These are phyloP conservation scores for Paxillus involutus DNA, from an alignment of 768 basidiomycete genomes.

Conservation along the genomic window DNA sequence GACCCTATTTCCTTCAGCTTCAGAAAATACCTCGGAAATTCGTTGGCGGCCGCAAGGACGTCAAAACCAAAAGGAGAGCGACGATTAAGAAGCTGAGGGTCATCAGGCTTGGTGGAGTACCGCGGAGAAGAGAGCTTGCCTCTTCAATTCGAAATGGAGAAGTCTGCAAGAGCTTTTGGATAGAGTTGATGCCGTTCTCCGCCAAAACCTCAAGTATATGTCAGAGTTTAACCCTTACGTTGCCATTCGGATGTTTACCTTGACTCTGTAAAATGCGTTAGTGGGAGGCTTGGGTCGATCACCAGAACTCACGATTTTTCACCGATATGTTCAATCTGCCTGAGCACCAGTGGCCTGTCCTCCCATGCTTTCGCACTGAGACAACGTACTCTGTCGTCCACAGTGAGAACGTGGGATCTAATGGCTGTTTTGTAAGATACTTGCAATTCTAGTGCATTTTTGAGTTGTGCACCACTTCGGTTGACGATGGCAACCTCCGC, in stretches of 20 bases:
- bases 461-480: slow-evolving; percentile 63
- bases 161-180: slow-evolving; percentile 55
- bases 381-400: slow-evolving; percentile 60
- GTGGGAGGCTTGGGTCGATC: not conserved
- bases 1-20: slow-evolving; percentile 48
- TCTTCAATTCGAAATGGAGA: slow-evolving; percentile 63
- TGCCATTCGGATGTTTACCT: slow-evolving; percentile 12
- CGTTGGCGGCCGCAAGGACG: slow-evolving; percentile 55
- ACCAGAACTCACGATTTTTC: slow-evolving; percentile 74
- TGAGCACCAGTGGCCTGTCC: slow-evolving; percentile 76
- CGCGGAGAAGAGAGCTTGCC: slow-evolving; percentile 34
- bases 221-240: slow-evolving; percentile 9
- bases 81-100: slow-evolving; percentile 65
- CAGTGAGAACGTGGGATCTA: slow-evolving; percentile 1
- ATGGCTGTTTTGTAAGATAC: slow-evolving; percentile 18
- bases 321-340: slow-evolving; percentile 88
- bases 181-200: slow-evolving; percentile 65
- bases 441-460: slow-evolving; percentile 75
- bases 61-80: slow-evolving; percentile 74
- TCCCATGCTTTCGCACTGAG: slow-evolving; percentile 91
- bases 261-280: slow-evolving; percentile 20
- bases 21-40: slow-evolving; percentile 67
- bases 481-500: slow-evolving; percentile 74
- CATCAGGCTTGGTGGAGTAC: slow-evolving; percentile 2
- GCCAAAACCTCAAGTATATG: slow-evolving; percentile 59